A percentile compares a stretch with the other conserved stretches of the same genome.
phyloP scores from a whole-genome alignment of 495 filamentous ascomycete genomes.

The Stereocaulon alpinum region DNA sequence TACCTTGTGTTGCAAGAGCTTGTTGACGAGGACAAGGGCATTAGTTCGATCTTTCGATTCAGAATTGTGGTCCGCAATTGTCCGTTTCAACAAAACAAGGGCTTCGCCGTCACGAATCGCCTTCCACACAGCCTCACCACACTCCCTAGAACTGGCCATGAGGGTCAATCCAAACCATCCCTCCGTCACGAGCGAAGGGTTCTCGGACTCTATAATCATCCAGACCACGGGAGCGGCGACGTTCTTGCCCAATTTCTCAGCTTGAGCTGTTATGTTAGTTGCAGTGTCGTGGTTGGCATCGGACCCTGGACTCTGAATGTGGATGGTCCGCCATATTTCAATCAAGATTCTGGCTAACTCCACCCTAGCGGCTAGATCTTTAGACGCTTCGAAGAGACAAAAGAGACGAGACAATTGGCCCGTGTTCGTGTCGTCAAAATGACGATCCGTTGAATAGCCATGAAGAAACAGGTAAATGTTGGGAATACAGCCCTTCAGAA shows the following conservation, averaged over 20 bases:
- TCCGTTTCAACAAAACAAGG: conserved; percentile 28
- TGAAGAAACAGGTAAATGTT: conserved; percentile 41
- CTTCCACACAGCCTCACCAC: conserved; percentile 40
- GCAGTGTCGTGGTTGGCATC: too few species aligned
- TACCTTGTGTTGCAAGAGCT: conserved; percentile 45
- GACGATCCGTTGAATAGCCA: conserved; percentile 11
- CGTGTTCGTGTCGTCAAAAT: conserved; percentile 6
- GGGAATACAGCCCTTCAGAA: conserved; percentile 46
- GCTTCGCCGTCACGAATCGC: conserved; percentile 41
- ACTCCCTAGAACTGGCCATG: conserved; percentile 45
- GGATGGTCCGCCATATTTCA: conserved; percentile 52
- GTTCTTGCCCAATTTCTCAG: conserved; percentile 30
- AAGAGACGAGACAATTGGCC: conserved; percentile 40
- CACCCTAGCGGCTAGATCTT: conserved; percentile 55
- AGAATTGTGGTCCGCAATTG: conserved; percentile 11
- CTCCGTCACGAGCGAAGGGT: conserved; percentile 60
- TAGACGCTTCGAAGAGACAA: conserved; percentile 45
- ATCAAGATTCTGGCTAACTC: conserved; percentile 60
- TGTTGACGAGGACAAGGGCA: conserved; percentile 49
- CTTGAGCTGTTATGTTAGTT: not conserved
- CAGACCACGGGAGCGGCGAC: conserved; percentile 43
- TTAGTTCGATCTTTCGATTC: conserved; percentile 51
- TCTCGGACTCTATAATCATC: conserved; percentile 50
- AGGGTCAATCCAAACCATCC: conserved; percentile 66
- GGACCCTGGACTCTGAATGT: conserved; percentile 26